Percentiles rank a stretch among this genome's conserved stretches.
phyloP scores from a whole-genome alignment of 306 rosid genomes.

The Pyrus pyrifolia region DNA sequence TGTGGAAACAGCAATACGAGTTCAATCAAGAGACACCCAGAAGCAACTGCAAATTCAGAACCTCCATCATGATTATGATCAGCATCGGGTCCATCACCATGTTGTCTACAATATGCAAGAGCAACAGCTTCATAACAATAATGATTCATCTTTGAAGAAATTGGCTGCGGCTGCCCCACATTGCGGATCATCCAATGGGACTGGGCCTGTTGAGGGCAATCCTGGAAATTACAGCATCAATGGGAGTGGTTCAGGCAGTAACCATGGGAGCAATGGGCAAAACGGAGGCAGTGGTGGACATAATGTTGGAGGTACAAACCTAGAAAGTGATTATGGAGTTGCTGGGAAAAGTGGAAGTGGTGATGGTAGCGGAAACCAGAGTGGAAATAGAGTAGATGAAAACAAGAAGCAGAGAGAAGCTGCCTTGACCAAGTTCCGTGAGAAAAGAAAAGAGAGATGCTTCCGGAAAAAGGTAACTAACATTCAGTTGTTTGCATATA shows the following conservation, averaged over 20 bases:
- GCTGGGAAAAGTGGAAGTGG: conserved; percentile 55
- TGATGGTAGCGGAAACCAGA: conserved; percentile 46
- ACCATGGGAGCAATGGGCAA: conserved; percentile 73
- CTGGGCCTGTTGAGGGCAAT: conserved; percentile 51
- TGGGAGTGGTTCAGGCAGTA: conserved; percentile 70
- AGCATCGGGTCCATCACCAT: conserved; percentile 19
- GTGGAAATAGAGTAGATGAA: conserved; percentile 44
- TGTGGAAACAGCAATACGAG: conserved; percentile 24
- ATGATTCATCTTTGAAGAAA: conserved; percentile 49
- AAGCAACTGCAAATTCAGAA: conserved; percentile 37
- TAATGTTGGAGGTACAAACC: conserved; percentile 47
- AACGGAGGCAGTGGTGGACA: conserved; percentile 53
- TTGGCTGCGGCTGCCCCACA: conserved; percentile 46
- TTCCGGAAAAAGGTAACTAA: conserved; percentile 62
- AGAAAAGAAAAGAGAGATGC: conserved; percentile 71
- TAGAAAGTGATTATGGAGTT: conserved; percentile 44
- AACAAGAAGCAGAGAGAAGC: conserved; percentile 68
- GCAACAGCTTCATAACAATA: conserved; percentile 33
- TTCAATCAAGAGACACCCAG: conserved; percentile 37
- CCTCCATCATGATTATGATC: conserved; percentile 31
- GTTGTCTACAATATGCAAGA: conserved; percentile 31
- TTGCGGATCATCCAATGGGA: conserved; percentile 58
- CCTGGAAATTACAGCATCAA: conserved; percentile 52
- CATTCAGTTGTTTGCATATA: neutral
- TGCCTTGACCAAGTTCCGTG: conserved; percentile 70